Conservation (phyloP, 2,329 filamentous ascomycete genomes). For the Neoarthrinium moseri region DNA sequence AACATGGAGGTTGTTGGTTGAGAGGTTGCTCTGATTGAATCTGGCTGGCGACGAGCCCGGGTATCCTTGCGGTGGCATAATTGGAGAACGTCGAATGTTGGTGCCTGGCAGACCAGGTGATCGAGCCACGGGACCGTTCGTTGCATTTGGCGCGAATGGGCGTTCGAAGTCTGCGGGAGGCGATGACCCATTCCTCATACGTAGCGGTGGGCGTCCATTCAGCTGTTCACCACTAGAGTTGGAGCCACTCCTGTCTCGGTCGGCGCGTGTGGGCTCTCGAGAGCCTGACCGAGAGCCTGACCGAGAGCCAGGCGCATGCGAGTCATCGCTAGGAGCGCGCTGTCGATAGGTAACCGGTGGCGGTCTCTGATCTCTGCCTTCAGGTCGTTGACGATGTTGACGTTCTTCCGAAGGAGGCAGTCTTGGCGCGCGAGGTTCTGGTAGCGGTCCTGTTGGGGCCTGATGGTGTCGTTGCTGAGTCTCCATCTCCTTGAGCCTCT, state of each 20-base stretch:
- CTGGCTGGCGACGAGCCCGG: constrained; percentile 25
- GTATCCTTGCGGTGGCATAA: constrained; percentile 44
- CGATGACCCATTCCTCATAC: constrained; percentile 36
- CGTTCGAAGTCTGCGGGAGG: constrained; percentile 37
- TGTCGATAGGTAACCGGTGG: constrained; percentile 44
- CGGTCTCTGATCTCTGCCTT: constrained; percentile 43
- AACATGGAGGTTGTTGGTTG: constrained; percentile 31
- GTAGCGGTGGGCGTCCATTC: constrained; percentile 30
- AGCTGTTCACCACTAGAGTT: constrained; percentile 48
- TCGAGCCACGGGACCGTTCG: constrained; percentile 33
- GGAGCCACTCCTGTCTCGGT: constrained; percentile 55
- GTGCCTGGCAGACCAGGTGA: constrained; percentile 48
- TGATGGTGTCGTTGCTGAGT: constrained; percentile 40
- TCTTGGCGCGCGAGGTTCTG: constrained; percentile 18
- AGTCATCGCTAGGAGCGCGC: constrained; percentile 43
- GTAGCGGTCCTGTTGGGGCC: constrained; percentile 18
- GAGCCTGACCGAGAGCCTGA: constrained; percentile 20
- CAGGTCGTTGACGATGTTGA: constrained; percentile 29
- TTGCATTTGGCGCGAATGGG: constrained; percentile 26
- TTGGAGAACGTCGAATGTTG: constrained; percentile 45
- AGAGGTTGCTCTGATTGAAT: constrained; percentile 20
- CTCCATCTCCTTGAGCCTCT: constrained; percentile 55
- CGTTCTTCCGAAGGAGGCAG: constrained; percentile 22
- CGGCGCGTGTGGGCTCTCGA: constrained; percentile 26
- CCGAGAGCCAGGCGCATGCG: constrained; percentile 24